These are phyloP conservation scores for Phytophthora pistaciae DNA, from an alignment of 352 stramenopile genomes.

Conservation along the genomic window DNA sequence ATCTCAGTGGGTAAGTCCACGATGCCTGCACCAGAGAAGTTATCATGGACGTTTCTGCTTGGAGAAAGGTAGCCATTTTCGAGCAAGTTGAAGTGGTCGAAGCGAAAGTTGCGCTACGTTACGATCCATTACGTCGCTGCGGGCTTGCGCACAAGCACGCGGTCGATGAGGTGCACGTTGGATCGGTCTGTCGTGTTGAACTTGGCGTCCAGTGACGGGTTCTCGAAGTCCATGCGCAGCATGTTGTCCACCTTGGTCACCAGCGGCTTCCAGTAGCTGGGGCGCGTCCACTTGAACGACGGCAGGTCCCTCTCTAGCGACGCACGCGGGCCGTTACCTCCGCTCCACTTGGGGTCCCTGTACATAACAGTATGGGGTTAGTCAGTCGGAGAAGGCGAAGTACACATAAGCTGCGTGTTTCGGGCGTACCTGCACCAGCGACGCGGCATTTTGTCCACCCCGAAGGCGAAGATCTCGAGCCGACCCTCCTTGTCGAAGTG, in stretches of 20 bases:
- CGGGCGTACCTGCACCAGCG: constrained; percentile 82
- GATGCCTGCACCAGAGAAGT: too few species aligned
- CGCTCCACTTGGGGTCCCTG: constrained; percentile 84
- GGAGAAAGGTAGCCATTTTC: too few species aligned
- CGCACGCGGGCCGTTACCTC: constrained; percentile 52
- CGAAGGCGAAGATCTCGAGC: constrained; percentile 85
- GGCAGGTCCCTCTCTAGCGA: constrained; percentile 67
- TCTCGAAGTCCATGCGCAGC: constrained; percentile 87
- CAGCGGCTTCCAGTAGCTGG: constrained; percentile 88
- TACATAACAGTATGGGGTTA: neutral
- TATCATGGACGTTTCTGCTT: too few species aligned
- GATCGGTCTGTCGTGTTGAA: constrained; percentile 84
- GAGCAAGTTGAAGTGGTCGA: neutral
- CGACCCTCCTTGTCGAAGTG: constrained; percentile 80
- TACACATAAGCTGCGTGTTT: neutral
- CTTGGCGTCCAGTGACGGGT: constrained; percentile 74
- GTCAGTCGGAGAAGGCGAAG: neutral
- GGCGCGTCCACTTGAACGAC: constrained; percentile 75
- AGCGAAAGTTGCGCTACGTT: too few species aligned
- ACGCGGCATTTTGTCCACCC: constrained; percentile 91
- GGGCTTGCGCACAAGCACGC: constrained; percentile 61
- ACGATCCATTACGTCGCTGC: neutral
- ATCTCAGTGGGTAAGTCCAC: too few species aligned
- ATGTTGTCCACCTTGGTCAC: constrained; percentile 87
- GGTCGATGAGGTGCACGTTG: constrained; percentile 85